These are phyloP conservation scores for Ailanthus altissimus DNA, from an alignment of 345 rosid genomes.

Conservation along the genomic window DNA sequence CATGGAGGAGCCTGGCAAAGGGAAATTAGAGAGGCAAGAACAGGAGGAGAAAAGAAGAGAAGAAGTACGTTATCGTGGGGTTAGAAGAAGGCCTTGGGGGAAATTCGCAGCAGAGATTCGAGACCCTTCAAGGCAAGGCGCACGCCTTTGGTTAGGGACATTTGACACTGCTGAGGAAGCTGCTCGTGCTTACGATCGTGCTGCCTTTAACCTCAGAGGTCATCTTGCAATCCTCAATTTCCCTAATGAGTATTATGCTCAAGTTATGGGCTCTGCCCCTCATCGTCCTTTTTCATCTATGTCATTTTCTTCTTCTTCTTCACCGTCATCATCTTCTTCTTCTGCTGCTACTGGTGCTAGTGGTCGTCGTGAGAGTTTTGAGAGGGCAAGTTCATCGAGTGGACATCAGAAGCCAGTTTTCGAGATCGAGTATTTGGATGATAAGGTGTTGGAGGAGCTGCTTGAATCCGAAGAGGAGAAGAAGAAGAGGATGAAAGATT, in stretches of 20 bases:
- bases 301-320: conserved; percentile 37
- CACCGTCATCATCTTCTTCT: conserved; percentile 32
- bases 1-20: conserved; percentile 24
- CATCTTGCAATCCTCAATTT: conserved; percentile 80
- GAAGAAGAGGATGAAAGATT: conserved; percentile 33
- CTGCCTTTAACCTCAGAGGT: conserved; percentile 74
- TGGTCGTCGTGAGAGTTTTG: not conserved
- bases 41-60: conserved; percentile 36
- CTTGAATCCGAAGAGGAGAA: conserved; percentile 71
- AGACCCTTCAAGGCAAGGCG: conserved; percentile 71
- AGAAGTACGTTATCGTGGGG: conserved; percentile 62
- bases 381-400: conserved; percentile 33
- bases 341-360: conserved; percentile 8
- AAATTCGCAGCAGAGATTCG: conserved; percentile 87
- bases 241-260: conserved; percentile 65
- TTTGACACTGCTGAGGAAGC: conserved; percentile 83
- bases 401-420: conserved; percentile 52
- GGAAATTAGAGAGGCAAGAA: conserved; percentile 17
- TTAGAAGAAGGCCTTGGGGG: conserved; percentile 87
- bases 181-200: conserved; percentile 84
- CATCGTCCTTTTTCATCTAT: conserved; percentile 22
- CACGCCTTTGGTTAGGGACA: conserved; percentile 84
- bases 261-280: conserved; percentile 30
- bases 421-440: conserved; percentile 80
- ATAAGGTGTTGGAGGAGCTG: conserved; percentile 78